Percentiles rank a stretch among this genome's conserved stretches.
Evolutionary conservation across 441 rosid species (phyloP).

Genomic region (Populus hybrid): DNA sequence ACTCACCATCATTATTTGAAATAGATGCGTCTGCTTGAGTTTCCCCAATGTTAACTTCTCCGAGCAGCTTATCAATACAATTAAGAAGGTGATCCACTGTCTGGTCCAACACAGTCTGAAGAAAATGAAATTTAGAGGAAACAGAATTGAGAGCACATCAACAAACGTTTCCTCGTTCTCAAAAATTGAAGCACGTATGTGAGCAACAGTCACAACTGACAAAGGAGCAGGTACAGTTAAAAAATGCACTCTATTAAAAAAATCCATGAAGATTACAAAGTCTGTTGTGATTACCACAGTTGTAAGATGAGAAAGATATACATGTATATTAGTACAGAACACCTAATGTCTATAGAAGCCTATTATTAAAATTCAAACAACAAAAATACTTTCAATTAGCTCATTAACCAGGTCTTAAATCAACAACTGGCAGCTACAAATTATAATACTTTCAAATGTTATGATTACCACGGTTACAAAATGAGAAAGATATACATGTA

Average conservation of each 20-base stretch:
- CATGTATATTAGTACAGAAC: too few species aligned
- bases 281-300: not conserved
- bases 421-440: not conserved
- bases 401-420: not conserved
- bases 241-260: not conserved
- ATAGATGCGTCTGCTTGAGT: slow-evolving; percentile 28
- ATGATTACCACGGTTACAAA: not conserved
- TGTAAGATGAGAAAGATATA: not conserved
- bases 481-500: not conserved
- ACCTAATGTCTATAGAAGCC: too few species aligned
- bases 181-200: not conserved
- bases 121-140: slow-evolving; percentile 7
- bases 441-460: not conserved
- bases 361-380: not conserved
- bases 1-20: slow-evolving; percentile 46
- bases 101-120: slow-evolving; percentile 54
- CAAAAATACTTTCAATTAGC: not conserved
- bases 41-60: slow-evolving; percentile 33
- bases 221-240: not conserved
- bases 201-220: not conserved
- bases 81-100: slow-evolving; percentile 63
- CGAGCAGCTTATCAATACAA: slow-evolving; percentile 56
- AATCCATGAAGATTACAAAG: not conserved
- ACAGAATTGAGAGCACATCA: slow-evolving; percentile 1
- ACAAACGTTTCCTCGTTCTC: slow-evolving; percentile 1